These are phyloP conservation scores for Trametes elegans DNA, from an alignment of 768 basidiomycete species.

Conservation along the genomic window DNA sequence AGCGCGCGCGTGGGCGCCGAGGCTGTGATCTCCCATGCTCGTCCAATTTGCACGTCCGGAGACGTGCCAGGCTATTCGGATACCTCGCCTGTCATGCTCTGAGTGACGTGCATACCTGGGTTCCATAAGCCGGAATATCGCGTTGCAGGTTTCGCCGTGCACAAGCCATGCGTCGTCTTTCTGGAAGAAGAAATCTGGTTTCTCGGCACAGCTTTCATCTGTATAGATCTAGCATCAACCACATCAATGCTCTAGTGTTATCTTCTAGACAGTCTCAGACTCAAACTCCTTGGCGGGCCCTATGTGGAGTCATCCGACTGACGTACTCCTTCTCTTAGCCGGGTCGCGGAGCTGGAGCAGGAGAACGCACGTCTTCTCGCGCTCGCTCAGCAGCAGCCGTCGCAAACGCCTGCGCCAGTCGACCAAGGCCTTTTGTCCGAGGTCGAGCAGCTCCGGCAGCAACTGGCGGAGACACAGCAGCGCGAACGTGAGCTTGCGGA, in stretches of 20 bases:
- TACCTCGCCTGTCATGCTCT: background rate
- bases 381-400: slow-evolving; percentile 44
- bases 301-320: background rate
- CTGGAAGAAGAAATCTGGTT: too few species aligned
- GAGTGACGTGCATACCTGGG: too few species aligned
- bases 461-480: slow-evolving; percentile 61
- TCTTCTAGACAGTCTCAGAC: too few species aligned
- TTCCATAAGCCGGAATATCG: too few species aligned
- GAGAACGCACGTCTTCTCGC: slow-evolving; percentile 75
- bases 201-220: too few species aligned
- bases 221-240: too few species aligned
- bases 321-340: slow-evolving; percentile 43
- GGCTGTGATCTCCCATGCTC: slow-evolving; percentile 3
- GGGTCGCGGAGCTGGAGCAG: slow-evolving; percentile 79
- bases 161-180: too few species aligned
- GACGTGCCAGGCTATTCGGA: background rate
- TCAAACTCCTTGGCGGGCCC: too few species aligned
- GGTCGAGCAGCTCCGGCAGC: slow-evolving; percentile 64
- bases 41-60: background rate
- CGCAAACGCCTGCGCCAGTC: slow-evolving; percentile 14
- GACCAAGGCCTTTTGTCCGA: slow-evolving; percentile 49
- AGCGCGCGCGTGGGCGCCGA: background rate
- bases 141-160: too few species aligned
- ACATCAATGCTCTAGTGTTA: too few species aligned
- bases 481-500: slow-evolving; percentile 66